phyloP scores from a whole-genome alignment of 495 filamentous ascomycete species.

The Cercophora newfieldiana region DNA sequence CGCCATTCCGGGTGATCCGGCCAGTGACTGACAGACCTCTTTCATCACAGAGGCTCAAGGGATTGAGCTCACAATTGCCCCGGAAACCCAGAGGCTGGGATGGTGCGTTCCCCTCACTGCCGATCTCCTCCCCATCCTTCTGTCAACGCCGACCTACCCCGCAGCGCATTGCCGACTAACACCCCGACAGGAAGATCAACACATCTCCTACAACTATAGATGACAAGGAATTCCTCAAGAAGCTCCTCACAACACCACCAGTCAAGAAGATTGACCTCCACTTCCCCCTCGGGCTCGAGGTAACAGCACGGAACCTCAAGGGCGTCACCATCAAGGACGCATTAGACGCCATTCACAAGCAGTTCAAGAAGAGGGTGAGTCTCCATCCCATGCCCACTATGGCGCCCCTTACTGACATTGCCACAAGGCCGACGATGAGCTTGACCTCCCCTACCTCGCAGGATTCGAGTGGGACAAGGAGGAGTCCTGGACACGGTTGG shows the following conservation, averaged over 20 bases:
- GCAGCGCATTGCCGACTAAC: conserved; percentile 7
- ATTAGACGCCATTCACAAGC: conserved; percentile 88
- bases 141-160: background rate
- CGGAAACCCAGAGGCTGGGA: conserved; percentile 84
- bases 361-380: conserved; percentile 87
- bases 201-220: conserved; percentile 72
- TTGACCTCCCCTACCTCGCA: conserved; percentile 76
- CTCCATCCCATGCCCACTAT: background rate
- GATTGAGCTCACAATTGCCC: conserved; percentile 74
- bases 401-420: background rate
- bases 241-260: conserved; percentile 72
- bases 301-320: conserved; percentile 85
- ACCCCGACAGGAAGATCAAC: conserved; percentile 77
- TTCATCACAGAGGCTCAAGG: conserved; percentile 63
- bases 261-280: conserved; percentile 93
- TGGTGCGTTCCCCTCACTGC: conserved; percentile 61
- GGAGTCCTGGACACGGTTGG: conserved; percentile 68
- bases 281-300: conserved; percentile 82
- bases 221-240: conserved; percentile 78
- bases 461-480: conserved; percentile 96
- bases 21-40: conserved; percentile 18
- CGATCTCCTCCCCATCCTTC: background rate
- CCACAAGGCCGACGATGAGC: conserved; percentile 79
- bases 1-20: conserved; percentile 12
- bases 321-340: conserved; percentile 96